Conservation (phyloP, 768 basidiomycete species). For the Pholiota microspora region DNA sequence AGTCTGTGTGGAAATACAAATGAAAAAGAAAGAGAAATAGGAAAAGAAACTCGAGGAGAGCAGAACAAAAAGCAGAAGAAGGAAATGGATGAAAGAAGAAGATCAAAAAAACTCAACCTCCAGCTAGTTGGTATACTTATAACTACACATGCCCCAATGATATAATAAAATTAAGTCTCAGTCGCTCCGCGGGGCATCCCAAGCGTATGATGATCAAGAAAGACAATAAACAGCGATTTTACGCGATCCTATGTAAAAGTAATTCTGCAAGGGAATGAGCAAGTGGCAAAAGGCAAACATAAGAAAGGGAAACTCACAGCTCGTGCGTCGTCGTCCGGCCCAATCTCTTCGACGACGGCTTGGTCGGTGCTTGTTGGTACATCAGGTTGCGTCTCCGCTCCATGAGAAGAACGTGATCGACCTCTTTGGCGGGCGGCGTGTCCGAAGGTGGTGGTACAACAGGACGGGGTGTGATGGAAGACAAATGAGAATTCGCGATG, state of each 20-base stretch:
- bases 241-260: not conserved
- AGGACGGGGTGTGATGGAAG: not conserved
- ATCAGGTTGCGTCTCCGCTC: not conserved
- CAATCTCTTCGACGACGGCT: not conserved
- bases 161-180: no score
- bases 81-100: no score
- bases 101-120: not conserved
- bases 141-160: no score
- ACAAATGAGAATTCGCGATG: slow-evolving; percentile 20
- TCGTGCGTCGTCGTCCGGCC: not conserved
- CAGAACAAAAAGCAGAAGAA: no score
- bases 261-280: not conserved
- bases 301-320: not conserved
- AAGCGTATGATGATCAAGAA: no score
- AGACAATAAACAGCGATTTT: not conserved
- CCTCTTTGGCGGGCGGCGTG: not conserved
- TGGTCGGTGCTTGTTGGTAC: not conserved
- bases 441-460: not conserved
- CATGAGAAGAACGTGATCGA: not conserved
- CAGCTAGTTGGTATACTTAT: not conserved
- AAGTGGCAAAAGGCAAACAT: not conserved
- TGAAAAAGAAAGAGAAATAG: not conserved
- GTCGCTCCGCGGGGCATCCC: no score
- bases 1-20: not conserved
- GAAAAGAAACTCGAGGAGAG: no score